A percentile compares a stretch with the other conserved stretches of the same genome.
Evolutionary conservation across 1,139 yeast genomes (phyloP).

Genomic region (Torulaspora pretoriensis): DNA sequence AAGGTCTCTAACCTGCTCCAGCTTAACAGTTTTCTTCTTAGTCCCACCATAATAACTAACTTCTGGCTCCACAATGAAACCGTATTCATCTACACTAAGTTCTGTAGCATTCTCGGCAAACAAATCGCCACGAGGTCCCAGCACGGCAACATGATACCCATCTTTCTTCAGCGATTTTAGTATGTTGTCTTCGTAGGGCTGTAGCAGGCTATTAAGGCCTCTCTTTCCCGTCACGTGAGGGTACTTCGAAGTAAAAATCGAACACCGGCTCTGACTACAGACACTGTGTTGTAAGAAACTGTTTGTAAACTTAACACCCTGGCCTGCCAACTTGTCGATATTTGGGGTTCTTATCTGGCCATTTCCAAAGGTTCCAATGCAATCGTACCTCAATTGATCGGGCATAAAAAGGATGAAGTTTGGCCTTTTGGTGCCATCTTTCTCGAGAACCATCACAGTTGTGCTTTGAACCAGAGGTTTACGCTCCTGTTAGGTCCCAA

Average conservation of each 20-base stretch:
- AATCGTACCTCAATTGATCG: conserved; percentile 22
- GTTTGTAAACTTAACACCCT: conserved; percentile 21
- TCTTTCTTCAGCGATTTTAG: conserved; percentile 20
- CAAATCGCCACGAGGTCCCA: conserved; percentile 23
- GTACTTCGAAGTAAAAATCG: conserved; percentile 22
- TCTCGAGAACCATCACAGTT: background rate
- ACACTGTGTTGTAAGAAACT: conserved; percentile 22
- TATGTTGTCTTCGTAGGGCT: conserved; percentile 21
- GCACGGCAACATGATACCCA: conserved; percentile 20
- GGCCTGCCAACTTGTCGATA: conserved; percentile 18
- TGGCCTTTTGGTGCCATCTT: conserved; percentile 8
- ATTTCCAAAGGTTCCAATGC: conserved; percentile 22
- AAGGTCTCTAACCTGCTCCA: conserved; percentile 2
- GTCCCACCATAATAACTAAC: background rate
- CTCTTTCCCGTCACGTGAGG: conserved; percentile 21
- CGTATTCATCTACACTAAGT: conserved; percentile 20
- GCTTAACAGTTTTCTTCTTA: background rate
- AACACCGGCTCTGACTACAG: conserved; percentile 23
- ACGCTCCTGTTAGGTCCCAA: background rate
- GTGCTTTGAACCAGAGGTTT: background rate
- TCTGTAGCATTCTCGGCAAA: conserved; percentile 19
- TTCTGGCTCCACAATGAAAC: conserved; percentile 16
- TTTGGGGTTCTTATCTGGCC: conserved; percentile 19
- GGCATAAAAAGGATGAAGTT: conserved; percentile 24
- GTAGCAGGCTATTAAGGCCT: conserved; percentile 18